Evolutionary conservation across 225 moss, liverwort and hornwort species (phyloP), one percentile per base, ranked within the genome.

Genomic region (Sphagnum contortum): DNA sequence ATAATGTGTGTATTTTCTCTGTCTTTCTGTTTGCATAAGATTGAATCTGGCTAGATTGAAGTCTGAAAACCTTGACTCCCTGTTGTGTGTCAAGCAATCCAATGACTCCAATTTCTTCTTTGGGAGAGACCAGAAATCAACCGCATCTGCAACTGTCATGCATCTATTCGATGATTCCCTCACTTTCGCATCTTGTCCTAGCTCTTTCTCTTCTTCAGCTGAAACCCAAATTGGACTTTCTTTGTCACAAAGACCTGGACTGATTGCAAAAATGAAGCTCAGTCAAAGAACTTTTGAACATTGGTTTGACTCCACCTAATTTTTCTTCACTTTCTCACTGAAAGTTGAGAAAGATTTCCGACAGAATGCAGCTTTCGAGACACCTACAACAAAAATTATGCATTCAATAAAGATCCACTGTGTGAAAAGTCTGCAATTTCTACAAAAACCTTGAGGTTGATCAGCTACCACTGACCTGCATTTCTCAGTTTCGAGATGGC

Each of bases 191-290:
- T 83, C 77, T 60, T 70, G 72, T 48, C 71, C 76, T 63, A 70
- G 68, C 58, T 49, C 72, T 71, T 78, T 70, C 65, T 80, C 80
- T 53, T 64, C 66, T 45, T 77, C 83, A 62, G 77, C 83, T 63
- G 29, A 29, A 29, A 29, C 29, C 29, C 29, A 29, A 29, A 29
- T 29, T 29, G 29, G 29, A 29, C 29, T 48, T 6, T 12, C n/a
- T 45, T 14, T 60, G 29, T 29, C 29, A 29, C 29, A 29, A 29
- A 29, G 29, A 29, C 29, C 29, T 29, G 29, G 29, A 29, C 0
- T 29, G 29, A 29, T 29, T 29, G 29, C 29, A 29, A 29, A 29
- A 0, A 29, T 29, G 29, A 29, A 29, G 29, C 29, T 29, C 29
- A 29, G 29, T 29, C 29, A 29, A 29, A 29, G 29, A 29, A 29